phyloP scores from a whole-genome alignment of 2,329 filamentous ascomycete genomes.

The Alternaria brassicicola region DNA sequence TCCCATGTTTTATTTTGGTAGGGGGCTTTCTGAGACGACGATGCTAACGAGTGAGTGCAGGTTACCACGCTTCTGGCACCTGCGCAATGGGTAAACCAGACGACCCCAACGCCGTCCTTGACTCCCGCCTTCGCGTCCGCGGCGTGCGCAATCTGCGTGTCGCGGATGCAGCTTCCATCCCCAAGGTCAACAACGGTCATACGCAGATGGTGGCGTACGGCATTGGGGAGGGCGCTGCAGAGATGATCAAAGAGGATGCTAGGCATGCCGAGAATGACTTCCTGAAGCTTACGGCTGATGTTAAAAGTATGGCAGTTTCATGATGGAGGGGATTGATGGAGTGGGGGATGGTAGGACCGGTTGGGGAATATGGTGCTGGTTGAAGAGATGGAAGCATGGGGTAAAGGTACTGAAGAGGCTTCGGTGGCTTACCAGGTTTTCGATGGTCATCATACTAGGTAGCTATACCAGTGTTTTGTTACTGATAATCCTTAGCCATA shows the following conservation, averaged over 20 bases:
- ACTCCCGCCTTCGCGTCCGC: constrained; percentile 39
- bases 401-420: too few species aligned
- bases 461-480: background rate
- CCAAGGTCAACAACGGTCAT: constrained; percentile 40
- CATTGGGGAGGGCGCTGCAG: constrained; percentile 41
- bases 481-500: background rate
- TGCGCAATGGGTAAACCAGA: constrained; percentile 57
- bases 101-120: constrained; percentile 47
- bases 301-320: background rate
- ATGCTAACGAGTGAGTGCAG: constrained; percentile 26
- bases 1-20: too few species aligned
- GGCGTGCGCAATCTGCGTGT: constrained; percentile 36
- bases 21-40: too few species aligned
- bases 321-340: too few species aligned
- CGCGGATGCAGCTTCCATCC: constrained; percentile 36
- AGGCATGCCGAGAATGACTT: constrained; percentile 9
- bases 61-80: constrained; percentile 63
- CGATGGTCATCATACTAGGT: background rate
- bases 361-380: too few species aligned
- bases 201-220: constrained; percentile 48
- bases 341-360: too few species aligned
- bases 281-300: constrained; percentile 12
- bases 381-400: too few species aligned
- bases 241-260: constrained; percentile 39
- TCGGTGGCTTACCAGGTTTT: too few species aligned